Conservation (phyloP, 2,329 filamentous ascomycete genomes). For the Bisporella sp. region DNA sequence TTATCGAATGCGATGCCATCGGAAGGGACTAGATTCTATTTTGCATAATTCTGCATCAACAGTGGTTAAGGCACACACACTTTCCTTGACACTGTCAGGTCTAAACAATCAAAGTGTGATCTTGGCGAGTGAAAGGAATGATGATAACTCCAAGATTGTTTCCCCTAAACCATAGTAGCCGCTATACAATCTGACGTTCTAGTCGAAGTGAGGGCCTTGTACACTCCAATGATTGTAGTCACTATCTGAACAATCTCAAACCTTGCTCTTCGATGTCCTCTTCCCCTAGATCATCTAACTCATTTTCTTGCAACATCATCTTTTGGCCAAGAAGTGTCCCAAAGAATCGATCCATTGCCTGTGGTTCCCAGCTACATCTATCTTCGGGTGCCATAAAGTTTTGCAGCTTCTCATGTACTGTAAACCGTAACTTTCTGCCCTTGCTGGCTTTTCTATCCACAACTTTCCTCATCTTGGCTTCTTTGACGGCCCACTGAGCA, state of each 20-base stretch:
- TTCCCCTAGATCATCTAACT: conserved; percentile 43
- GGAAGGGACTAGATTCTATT: too few relatives aligned
- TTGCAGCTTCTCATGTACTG: conserved; percentile 92
- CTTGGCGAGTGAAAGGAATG: too few relatives aligned
- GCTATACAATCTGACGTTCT: too few relatives aligned
- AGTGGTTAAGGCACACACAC: too few relatives aligned
- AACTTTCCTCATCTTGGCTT: conserved; percentile 72
- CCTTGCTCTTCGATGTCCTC: conserved; percentile 35
- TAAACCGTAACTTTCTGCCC: conserved; percentile 88
- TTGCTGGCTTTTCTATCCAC: conserved; percentile 95
- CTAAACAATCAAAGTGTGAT: too few relatives aligned
- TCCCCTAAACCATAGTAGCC: too few relatives aligned
- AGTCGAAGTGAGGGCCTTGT: too few relatives aligned
- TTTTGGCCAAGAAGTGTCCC: conserved; percentile 68
- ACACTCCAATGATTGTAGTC: background rate
- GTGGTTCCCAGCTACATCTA: conserved; percentile 69
- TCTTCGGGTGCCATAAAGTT: conserved; percentile 97
- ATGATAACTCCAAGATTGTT: too few relatives aligned
- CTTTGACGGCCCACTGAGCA: conserved; percentile 58
- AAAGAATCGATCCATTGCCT: conserved; percentile 72
- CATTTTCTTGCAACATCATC: conserved; percentile 58
- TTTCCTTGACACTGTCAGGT: too few relatives aligned
- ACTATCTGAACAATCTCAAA: conserved; percentile 26
- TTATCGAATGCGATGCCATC: too few relatives aligned
- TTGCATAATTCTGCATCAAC: too few relatives aligned